These are phyloP conservation scores for Nephelium lappaceum DNA, from an alignment of 345 rosid genomes.

Conservation along the genomic window DNA sequence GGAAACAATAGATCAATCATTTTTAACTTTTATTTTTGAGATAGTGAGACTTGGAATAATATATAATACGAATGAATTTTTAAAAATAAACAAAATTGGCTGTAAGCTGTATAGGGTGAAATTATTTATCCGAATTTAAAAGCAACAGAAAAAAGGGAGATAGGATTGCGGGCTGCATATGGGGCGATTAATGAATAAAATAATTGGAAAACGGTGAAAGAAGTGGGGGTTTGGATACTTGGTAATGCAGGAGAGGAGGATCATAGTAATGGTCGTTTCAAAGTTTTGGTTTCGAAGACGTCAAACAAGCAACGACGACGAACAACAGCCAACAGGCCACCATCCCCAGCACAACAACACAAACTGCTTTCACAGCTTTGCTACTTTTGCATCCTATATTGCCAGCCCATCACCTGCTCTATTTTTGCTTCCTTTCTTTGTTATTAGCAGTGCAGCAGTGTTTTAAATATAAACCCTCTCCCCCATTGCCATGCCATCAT, in stretches of 20 bases:
- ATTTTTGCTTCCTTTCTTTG: not conserved
- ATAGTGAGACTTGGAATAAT: no score
- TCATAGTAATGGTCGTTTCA: conserved; percentile 40
- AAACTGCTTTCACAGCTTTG: conserved; percentile 24
- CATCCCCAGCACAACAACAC: conserved; percentile 32
- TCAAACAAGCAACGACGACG: conserved; percentile 87
- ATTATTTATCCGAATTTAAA: no score
- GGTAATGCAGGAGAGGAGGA: conserved; percentile 22
- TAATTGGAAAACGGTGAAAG: not conserved
- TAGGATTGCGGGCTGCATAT: not conserved
- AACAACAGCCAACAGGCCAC: conserved; percentile 31
- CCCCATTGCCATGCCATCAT: not conserved
- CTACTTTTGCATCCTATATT: conserved; percentile 9
- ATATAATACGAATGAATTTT: no score
- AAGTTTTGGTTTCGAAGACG: conserved; percentile 44
- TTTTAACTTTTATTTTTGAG: no score
- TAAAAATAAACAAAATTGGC: no score
- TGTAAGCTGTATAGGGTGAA: no score
- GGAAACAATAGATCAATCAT: no score
- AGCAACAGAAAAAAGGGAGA: no score
- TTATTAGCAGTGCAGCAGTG: not conserved
- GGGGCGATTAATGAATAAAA: conserved; percentile 11
- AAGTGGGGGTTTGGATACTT: not conserved
- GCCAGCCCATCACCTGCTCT: conserved; percentile 32
- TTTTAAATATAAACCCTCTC: no score